These are phyloP conservation scores for Termitomyces sp. DNA, from an alignment of 1,284 basidiomycete species.

Conservation along the genomic window DNA sequence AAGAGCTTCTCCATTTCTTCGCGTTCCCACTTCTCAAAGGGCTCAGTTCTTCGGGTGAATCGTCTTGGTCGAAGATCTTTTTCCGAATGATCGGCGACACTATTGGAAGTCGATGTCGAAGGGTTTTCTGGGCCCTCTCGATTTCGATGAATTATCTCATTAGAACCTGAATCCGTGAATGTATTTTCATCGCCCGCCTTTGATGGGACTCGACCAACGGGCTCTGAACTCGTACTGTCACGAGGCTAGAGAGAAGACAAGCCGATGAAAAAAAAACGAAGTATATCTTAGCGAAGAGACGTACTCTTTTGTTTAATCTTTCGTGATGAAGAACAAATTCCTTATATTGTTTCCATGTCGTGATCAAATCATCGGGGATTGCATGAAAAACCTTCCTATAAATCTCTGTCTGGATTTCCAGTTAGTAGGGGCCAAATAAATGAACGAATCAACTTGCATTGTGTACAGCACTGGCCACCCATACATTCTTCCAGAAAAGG, in stretches of 20 bases:
- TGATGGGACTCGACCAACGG: conserved; percentile 52
- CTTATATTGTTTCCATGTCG: conserved; percentile 94
- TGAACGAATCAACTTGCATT: conserved; percentile 57
- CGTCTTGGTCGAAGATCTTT: conserved; percentile 32
- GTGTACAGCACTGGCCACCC: conserved; percentile 79
- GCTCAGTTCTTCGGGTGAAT: conserved; percentile 50
- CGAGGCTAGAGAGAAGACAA: conserved; percentile 33
- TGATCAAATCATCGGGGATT: conserved; percentile 85
- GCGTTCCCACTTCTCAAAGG: conserved; percentile 77
- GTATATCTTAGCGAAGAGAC: not conserved
- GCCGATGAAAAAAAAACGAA: not conserved
- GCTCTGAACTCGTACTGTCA: conserved; percentile 38
- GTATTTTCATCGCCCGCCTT: conserved; percentile 47
- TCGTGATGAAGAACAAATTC: conserved; percentile 78
- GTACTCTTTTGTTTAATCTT: conserved; percentile 63
- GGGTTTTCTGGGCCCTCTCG: conserved; percentile 21
- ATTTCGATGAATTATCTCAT: conserved; percentile 18
- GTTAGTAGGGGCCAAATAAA: not conserved
- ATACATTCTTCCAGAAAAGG: conserved; percentile 83
- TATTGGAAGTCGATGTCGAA: conserved; percentile 12
- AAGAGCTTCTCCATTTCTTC: conserved; percentile 86
- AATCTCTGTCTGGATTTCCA: conserved; percentile 72
- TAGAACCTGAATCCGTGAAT: conserved; percentile 19
- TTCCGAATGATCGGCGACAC: conserved; percentile 22
- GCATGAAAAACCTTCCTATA: conserved; percentile 92